Evolutionary conservation across 1,284 basidiomycete species (phyloP).

Genomic region (Cutaneotrichosporon cutaneum): DNA sequence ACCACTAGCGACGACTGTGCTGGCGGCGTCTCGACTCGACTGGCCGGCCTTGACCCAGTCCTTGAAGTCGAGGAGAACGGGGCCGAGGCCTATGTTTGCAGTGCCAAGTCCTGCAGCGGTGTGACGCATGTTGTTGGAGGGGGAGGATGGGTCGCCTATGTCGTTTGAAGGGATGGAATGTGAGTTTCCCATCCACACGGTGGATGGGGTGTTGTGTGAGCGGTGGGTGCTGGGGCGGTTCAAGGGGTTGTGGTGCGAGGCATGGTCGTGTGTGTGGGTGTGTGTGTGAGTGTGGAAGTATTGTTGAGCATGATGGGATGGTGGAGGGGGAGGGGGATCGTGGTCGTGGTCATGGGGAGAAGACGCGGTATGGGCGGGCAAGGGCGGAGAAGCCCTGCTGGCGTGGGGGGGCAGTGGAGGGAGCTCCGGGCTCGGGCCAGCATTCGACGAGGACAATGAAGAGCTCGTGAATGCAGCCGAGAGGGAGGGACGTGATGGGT

Average conservation of each 20-base stretch:
- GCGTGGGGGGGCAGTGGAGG: slow-evolving; percentile 1
- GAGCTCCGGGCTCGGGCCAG: slow-evolving; percentile 4
- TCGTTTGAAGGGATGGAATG: slow-evolving; percentile 8
- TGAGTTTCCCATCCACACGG: not conserved
- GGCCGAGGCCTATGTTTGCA: slow-evolving; percentile 21
- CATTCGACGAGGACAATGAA: slow-evolving; percentile 5
- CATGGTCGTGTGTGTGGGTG: not conserved
- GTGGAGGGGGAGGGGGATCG: slow-evolving; percentile 1
- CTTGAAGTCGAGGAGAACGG: slow-evolving; percentile 27
- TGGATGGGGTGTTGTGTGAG: slow-evolving; percentile 10
- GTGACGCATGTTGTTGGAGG: slow-evolving; percentile 6
- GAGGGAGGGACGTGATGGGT: slow-evolving; percentile 20
- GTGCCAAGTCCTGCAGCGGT: slow-evolving; percentile 13
- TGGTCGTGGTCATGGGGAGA: slow-evolving; percentile 6
- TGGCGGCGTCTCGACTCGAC: slow-evolving; percentile 5
- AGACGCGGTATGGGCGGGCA: not conserved
- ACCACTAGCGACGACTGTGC: slow-evolving; percentile 1
- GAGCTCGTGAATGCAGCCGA: not conserved
- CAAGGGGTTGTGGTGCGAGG: slow-evolving; percentile 1
- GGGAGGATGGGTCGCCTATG: slow-evolving; percentile 1
- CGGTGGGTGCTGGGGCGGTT: not conserved
- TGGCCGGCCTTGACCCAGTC: slow-evolving; percentile 30
- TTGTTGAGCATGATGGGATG: not conserved
- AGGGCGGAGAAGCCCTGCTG: not conserved
- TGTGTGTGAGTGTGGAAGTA: not conserved